These are phyloP conservation scores for Hemileia vastatrix DNA, from an alignment of 1,284 basidiomycete species.

Conservation along the genomic window DNA sequence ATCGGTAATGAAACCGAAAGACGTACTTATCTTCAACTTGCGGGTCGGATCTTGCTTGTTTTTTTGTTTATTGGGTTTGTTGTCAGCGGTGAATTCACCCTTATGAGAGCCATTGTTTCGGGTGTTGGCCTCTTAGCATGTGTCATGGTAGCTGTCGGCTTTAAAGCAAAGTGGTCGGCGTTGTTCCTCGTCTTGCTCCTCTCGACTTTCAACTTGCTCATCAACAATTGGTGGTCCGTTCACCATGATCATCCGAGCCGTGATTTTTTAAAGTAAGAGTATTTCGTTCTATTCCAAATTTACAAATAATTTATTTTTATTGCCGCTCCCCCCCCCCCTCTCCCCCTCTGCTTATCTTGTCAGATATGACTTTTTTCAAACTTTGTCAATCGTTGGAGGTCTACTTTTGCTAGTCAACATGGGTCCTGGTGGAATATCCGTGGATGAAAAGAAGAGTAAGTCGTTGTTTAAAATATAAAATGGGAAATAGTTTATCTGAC, in stretches of 20 bases:
- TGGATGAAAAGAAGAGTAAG: slow-evolving; percentile 98
- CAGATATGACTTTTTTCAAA: slow-evolving; percentile 71
- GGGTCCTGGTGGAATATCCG: slow-evolving; percentile 90
- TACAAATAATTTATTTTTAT: background rate
- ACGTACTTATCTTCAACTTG: slow-evolving; percentile 97
- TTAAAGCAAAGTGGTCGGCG: slow-evolving; percentile 98
- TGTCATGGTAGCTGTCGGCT: slow-evolving; percentile 92
- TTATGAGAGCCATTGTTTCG: slow-evolving; percentile 74
- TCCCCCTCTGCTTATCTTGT: background rate
- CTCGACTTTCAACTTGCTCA: slow-evolving; percentile 90
- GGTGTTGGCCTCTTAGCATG: slow-evolving; percentile 80
- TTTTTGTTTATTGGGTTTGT: slow-evolving; percentile 99
- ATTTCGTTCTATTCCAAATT: no score
- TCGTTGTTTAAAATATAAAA: no score
- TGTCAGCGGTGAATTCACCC: slow-evolving; percentile 80
- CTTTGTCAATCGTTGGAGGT: slow-evolving; percentile 80
- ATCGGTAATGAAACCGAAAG: slow-evolving; percentile 80
- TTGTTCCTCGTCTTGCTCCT: slow-evolving; percentile 89
- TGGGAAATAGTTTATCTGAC: no score
- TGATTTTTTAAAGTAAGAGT: slow-evolving; percentile 82
- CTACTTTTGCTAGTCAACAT: slow-evolving; percentile 95
- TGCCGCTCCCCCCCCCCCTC: background rate
- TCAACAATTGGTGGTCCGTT: slow-evolving; percentile 99
- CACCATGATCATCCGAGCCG: slow-evolving; percentile 83
- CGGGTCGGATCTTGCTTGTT: slow-evolving; percentile 91